Conservation (phyloP, 345 rosid species). For the Mangifera indica region DNA sequence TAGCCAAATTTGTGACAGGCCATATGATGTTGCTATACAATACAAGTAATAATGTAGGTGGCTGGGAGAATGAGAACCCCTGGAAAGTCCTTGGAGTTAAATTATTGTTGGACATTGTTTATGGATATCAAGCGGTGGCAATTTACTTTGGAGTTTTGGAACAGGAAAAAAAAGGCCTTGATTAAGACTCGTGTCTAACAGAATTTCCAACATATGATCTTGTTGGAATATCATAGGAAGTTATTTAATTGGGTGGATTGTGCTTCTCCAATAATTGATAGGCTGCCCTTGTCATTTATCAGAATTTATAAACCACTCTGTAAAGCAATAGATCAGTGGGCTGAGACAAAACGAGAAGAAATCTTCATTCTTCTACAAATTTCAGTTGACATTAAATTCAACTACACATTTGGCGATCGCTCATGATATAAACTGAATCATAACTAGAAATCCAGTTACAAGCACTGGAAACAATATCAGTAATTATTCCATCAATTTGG, state of each 20-base stretch:
- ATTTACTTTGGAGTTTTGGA: background rate
- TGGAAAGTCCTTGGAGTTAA: background rate
- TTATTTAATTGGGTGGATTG: background rate
- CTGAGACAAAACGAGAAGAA: background rate
- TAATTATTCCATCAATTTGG: slow-evolving; percentile 23
- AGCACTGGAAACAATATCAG: background rate
- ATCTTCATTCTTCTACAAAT: background rate
- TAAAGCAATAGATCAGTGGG: background rate
- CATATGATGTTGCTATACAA: background rate
- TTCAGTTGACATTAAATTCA: slow-evolving; percentile 5
- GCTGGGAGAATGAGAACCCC: background rate
- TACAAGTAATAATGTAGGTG: background rate
- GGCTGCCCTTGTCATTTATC: too few species aligned
- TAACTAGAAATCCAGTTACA: background rate
- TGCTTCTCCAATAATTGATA: too few species aligned
- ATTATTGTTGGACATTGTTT: background rate
- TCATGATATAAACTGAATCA: background rate
- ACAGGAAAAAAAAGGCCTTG: background rate
- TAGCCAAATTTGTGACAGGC: slow-evolving; percentile 22
- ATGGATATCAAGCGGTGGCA: background rate
- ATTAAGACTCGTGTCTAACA: background rate
- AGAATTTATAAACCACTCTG: background rate
- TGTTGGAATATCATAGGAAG: background rate
- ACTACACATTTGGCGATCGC: background rate
- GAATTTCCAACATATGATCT: background rate